phyloP scores from a whole-genome alignment of 164 flowering plant genomes.

The Piper longum region DNA sequence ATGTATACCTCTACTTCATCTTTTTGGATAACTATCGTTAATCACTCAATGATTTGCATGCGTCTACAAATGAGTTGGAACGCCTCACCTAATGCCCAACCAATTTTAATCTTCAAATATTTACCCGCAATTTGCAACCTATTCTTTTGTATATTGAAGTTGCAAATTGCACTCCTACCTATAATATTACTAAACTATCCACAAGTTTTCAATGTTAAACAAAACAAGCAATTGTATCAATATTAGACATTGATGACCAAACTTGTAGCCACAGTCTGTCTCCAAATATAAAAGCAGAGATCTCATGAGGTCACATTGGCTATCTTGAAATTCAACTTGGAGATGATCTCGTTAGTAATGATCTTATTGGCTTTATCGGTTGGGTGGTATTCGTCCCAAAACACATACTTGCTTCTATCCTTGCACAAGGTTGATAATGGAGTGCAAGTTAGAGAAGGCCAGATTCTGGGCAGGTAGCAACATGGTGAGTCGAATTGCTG shows the following conservation, averaged over 20 bases:
- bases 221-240: neutral
- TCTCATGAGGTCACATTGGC: conserved; percentile 12
- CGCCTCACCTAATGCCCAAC: neutral
- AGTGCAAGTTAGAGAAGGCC: conserved; percentile 73
- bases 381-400: conserved; percentile 99
- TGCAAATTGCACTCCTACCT: neutral
- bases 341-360: conserved; percentile 61
- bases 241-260: neutral
- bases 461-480: conserved; percentile 58
- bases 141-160: no score
- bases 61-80: neutral
- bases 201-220: neutral
- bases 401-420: conserved; percentile 80
- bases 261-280: neutral
- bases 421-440: conserved; percentile 67
- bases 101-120: neutral
- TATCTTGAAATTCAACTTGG: conserved; percentile 37
- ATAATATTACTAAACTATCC: no score
- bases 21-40: neutral
- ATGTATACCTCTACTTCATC: neutral
- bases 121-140: neutral
- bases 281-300: neutral
- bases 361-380: conserved; percentile 71
- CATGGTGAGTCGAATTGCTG: conserved; percentile 65
- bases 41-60: neutral